A percentile compares a stretch with the other conserved stretches of the same genome.
phyloP scores from a whole-genome alignment of 345 rosid genomes.

The Heritiera fomes region DNA sequence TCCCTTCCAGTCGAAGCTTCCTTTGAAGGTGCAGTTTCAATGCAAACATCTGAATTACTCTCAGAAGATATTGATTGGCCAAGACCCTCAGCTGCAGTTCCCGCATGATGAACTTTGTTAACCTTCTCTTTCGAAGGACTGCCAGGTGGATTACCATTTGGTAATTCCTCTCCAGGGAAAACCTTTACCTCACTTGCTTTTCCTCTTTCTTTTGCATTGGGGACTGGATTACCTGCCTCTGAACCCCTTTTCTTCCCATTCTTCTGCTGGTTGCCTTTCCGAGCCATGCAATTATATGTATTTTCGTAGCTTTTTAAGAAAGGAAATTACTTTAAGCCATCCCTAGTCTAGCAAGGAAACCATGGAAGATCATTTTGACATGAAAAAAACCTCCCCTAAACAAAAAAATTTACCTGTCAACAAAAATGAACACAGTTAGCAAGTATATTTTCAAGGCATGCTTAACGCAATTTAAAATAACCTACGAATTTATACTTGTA shows the following conservation, averaged over 20 bases:
- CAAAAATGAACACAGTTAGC: slow-evolving; percentile 5
- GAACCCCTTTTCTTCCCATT: slow-evolving; percentile 62
- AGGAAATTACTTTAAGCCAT: slow-evolving; percentile 26
- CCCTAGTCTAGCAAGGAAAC: slow-evolving; percentile 22
- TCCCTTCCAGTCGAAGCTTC: slow-evolving; percentile 33
- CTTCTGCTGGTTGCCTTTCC: slow-evolving; percentile 78
- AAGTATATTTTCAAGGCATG: background rate
- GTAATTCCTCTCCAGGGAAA: slow-evolving; percentile 47
- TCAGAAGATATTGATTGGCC: slow-evolving; percentile 38
- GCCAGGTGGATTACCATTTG: slow-evolving; percentile 41
- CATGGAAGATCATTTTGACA: background rate
- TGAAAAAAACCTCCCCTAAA: background rate
- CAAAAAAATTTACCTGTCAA: slow-evolving; percentile 32
- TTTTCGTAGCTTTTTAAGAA: slow-evolving; percentile 11
- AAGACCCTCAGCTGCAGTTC: slow-evolving; percentile 29
- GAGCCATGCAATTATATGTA: slow-evolving; percentile 57
- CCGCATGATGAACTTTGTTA: slow-evolving; percentile 24
- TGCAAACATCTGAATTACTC: slow-evolving; percentile 32
- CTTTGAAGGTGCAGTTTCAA: slow-evolving; percentile 34
- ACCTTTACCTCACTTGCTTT: slow-evolving; percentile 44
- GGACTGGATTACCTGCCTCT: slow-evolving; percentile 38
- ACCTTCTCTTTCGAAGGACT: slow-evolving; percentile 26
- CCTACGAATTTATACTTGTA: background rate
- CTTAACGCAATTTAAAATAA: background rate
- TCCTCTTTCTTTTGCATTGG: slow-evolving; percentile 43